Base-by-base conservation (phyloP, 1,284 basidiomycete species). In the Moesziomyces antarcticus region DNA sequence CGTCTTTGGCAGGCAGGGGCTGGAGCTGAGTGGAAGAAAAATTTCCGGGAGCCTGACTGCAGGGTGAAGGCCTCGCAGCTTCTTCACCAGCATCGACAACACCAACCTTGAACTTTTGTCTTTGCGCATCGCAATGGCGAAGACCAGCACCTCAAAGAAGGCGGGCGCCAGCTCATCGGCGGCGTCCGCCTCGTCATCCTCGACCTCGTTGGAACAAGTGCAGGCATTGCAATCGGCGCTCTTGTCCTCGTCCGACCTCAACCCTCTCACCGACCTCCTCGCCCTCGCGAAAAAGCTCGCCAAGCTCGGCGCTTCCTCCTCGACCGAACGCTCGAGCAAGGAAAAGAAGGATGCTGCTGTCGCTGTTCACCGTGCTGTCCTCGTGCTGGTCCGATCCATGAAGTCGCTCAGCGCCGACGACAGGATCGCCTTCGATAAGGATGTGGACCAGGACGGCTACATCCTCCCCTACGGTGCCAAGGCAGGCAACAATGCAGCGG, bases 181-280 rank as follows among this genome's bases (percentile, higher is more conserved):
- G 20, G 18, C 33, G 6, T 35, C 56, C 0, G 21, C 14, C 46
- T 49, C 33, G 7, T 37, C 33, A 10, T 37, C 41, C n/a, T 33
- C 50, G 13, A n/a, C 43, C 11, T 50, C 63, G 5, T 20, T 73
- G 45, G 55, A 64, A 27, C 57, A 66, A 44, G 67, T 77, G 14
- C 56, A 64, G 18, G 52, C 66, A 7, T 50, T 80, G 6, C 76
- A 80, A 37, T 42, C 48, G 18, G 56, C 64, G 18, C 73, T 81
- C 27, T 57, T 76, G 7, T 64, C 67, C 2, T 78, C 74, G 1
- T 66, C 78, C 11, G 78, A 81, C 50, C 73, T 81, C 50, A 81
- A 81, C 48, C 79, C 79, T 5, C 59, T 81, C 35, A 60, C 70
- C 13, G 74, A 81, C 45, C 71, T 81, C 27, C 65, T 78, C 27